A percentile compares a stretch with the other conserved stretches of the same genome.
phyloP scores from a whole-genome alignment of 2,329 filamentous ascomycete genomes.

The Aspergillus neotritici region DNA sequence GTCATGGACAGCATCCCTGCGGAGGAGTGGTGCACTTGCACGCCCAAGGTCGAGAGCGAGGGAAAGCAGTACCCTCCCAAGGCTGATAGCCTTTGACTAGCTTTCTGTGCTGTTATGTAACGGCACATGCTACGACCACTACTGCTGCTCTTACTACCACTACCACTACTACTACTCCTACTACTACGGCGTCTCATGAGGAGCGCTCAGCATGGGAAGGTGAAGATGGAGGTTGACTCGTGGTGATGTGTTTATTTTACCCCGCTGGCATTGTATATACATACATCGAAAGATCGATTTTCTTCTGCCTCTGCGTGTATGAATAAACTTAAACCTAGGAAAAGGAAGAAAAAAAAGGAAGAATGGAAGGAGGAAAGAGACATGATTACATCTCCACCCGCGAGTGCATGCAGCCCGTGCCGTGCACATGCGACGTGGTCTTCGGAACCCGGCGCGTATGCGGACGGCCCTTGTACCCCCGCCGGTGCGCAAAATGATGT shows the following conservation, averaged over 20 bases:
- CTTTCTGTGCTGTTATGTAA: slow-evolving; percentile 17
- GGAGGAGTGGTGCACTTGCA: slow-evolving; percentile 59
- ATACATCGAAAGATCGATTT: neutral
- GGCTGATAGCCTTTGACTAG: slow-evolving; percentile 44
- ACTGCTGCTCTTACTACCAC: no score
- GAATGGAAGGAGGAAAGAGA: no score
- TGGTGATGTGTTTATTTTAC: neutral
- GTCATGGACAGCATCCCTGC: slow-evolving; percentile 58
- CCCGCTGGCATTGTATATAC: neutral
- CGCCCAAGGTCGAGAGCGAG: slow-evolving; percentile 56
- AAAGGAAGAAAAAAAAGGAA: no score
- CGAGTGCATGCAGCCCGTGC: slow-evolving; percentile 20
- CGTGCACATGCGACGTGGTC: slow-evolving; percentile 14
- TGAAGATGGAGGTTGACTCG: neutral
- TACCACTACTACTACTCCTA: no score
- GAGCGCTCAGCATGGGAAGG: neutral
- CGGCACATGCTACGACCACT: neutral
- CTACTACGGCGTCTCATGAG: neutral
- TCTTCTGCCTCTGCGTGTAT: no score
- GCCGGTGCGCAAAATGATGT: neutral
- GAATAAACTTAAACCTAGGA: no score
- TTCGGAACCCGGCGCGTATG: neutral
- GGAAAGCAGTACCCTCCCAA: slow-evolving; percentile 62
- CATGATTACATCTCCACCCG: slow-evolving; percentile 7
- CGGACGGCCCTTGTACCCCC: neutral